These are phyloP conservation scores for Macrocybe sp. DNA, from an alignment of 1,284 basidiomycete species.

Conservation along the genomic window DNA sequence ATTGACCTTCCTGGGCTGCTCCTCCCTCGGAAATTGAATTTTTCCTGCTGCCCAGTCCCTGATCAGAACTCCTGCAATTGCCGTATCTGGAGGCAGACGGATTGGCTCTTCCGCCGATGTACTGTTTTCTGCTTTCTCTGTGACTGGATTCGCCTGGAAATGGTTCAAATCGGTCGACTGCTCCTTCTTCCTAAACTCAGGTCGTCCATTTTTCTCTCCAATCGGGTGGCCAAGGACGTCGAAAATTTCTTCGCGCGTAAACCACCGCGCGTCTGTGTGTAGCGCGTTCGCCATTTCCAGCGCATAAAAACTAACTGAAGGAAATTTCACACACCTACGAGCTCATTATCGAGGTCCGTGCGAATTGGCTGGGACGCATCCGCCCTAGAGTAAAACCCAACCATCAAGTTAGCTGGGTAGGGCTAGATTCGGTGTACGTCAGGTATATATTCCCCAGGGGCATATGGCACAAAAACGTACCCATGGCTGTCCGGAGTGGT, in stretches of 20 bases:
- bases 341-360: slow-evolving; percentile 91
- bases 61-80: slow-evolving; percentile 54
- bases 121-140: not conserved
- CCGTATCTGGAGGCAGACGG: slow-evolving; percentile 43
- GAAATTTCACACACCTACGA: slow-evolving; percentile 60
- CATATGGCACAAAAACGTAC: slow-evolving; percentile 30
- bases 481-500: slow-evolving; percentile 87
- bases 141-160: not conserved
- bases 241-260: slow-evolving; percentile 70
- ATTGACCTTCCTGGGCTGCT: too few species aligned
- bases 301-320: not conserved
- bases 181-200: slow-evolving; percentile 55
- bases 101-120: slow-evolving; percentile 19
- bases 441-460: not conserved
- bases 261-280: slow-evolving; percentile 80
- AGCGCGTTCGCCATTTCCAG: not conserved
- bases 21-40: slow-evolving; percentile 1
- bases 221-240: slow-evolving; percentile 53
- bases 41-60: slow-evolving; percentile 43
- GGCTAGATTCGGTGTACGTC: slow-evolving; percentile 42
- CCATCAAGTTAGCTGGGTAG: slow-evolving; percentile 87
- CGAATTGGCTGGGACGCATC: slow-evolving; percentile 74
- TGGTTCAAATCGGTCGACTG: slow-evolving; percentile 17
- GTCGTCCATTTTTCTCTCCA: slow-evolving; percentile 48
- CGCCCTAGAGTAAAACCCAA: slow-evolving; percentile 81